Percentiles rank a stretch among this genome's conserved stretches.
Evolutionary conservation across 768 basidiomycete species (phyloP).

Genomic region (Lyophyllum shimeji): DNA sequence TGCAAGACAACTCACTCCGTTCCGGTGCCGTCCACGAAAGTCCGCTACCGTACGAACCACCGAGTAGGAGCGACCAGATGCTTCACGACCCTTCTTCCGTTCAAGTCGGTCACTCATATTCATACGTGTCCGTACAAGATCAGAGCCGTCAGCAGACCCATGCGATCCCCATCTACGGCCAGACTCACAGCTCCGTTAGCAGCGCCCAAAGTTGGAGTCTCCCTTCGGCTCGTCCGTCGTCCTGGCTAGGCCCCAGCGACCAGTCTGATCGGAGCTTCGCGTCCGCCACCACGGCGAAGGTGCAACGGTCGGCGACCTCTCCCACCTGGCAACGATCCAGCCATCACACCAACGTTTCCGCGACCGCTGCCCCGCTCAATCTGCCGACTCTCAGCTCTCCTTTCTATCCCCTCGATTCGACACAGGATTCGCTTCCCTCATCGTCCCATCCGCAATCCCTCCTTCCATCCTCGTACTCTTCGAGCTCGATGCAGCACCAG

Average conservation of each 20-base stretch:
- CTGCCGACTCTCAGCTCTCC: slow-evolving; percentile 60
- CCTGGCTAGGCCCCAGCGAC: slow-evolving; percentile 15
- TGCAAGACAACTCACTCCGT: neutral
- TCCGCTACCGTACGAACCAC: slow-evolving; percentile 1
- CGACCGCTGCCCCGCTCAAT: slow-evolving; percentile 19
- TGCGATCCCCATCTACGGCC: slow-evolving; percentile 4
- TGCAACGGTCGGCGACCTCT: slow-evolving; percentile 1
- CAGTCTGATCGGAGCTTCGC: slow-evolving; percentile 4
- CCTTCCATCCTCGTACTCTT: slow-evolving; percentile 23
- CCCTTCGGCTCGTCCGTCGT: slow-evolving; percentile 6
- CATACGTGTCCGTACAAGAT: slow-evolving; percentile 8
- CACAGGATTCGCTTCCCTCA: slow-evolving; percentile 30
- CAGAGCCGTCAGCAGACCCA: slow-evolving; percentile 11
- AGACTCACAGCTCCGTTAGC: slow-evolving; percentile 1
- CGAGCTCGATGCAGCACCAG: slow-evolving; percentile 27
- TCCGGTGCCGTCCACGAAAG: slow-evolving; percentile 6
- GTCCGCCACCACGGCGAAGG: slow-evolving; percentile 3
- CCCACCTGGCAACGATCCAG: slow-evolving; percentile 11
- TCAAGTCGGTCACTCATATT: neutral
- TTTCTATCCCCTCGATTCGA: slow-evolving; percentile 47
- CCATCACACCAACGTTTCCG: slow-evolving; percentile 17
- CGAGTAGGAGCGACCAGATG: neutral
- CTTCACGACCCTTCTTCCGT: slow-evolving; percentile 4
- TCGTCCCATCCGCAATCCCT: slow-evolving; percentile 20
- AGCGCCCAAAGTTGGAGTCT: slow-evolving; percentile 10